These are phyloP conservation scores for Rhododendron molle DNA, from an alignment of 148 eudicot genomes.

Conservation along the genomic window DNA sequence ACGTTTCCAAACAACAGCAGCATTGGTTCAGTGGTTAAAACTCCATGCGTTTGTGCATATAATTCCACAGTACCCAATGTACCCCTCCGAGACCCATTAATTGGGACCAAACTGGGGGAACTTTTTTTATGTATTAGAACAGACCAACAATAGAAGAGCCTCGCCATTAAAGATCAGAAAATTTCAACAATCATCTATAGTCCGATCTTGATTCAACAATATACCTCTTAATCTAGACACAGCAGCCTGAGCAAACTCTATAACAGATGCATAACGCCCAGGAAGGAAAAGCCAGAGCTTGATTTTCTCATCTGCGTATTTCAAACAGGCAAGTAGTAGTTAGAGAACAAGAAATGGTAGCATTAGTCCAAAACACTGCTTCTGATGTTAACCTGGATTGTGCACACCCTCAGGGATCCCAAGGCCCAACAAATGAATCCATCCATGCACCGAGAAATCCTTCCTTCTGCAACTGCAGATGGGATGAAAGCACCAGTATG, in stretches of 20 bases:
- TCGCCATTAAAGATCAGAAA: neutral
- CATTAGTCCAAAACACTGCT: neutral
- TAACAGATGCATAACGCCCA: constrained; percentile 58
- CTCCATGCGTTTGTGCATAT: neutral
- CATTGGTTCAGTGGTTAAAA: neutral
- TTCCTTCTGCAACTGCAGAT: constrained; percentile 80
- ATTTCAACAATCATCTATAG: neutral
- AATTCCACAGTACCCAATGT: constrained; percentile 33
- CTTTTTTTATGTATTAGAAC: neutral
- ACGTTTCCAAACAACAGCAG: neutral
- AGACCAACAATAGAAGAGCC: neutral
- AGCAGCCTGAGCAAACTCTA: constrained; percentile 68
- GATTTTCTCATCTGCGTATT: constrained; percentile 70
- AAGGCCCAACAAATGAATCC: constrained; percentile 90
- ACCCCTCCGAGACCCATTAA: neutral
- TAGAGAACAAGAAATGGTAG: neutral
- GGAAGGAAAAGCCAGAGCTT: constrained; percentile 98
- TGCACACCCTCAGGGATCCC: constrained; percentile 98
- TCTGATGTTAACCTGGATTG: constrained; percentile 65
- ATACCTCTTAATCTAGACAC: constrained; percentile 74
- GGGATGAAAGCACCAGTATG: constrained; percentile 61
- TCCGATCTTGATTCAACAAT: neutral
- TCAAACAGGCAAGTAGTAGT: constrained; percentile 12
- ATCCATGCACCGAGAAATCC: constrained; percentile 91
- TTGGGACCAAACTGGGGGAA: neutral